Base-by-base conservation (phyloP, 768 basidiomycete genomes). In the Leucocoprinus sp. region DNA sequence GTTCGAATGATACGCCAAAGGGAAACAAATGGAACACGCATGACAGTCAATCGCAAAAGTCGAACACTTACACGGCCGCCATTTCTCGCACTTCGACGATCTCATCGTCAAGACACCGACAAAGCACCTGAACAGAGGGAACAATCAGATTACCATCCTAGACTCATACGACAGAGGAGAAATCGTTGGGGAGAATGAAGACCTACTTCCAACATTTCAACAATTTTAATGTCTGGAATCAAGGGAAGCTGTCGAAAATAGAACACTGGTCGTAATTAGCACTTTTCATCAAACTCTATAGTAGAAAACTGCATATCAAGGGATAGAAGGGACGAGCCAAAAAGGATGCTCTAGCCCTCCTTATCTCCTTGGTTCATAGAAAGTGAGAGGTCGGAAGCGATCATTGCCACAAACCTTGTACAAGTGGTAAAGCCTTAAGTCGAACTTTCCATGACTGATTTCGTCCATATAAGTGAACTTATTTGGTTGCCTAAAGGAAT, bases 181-280 rank as follows among this genome's bases (percentile, higher is more conserved):
- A 8, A 11, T 7, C 14, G 15, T 12, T 8, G 27, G 19, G 5
- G 18, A 33, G 15, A 23, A 8, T 15, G 14, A 18, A 23, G 14
- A 34, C 41, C 33, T 17, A 84, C 88, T 69, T 91, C 89, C 12
- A 93, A 65, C 54, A 93, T 87, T 55, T 84, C 77, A 2, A 84
- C 72, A 7, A 91, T 74, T 62, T 82, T 84, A 22, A 69, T 65
- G 55, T 93, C 89, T 45, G 68, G 74, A 49, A 96, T 78, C 40
- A 89, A 64, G n/a, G 86, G 84, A 7, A 88, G 70, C 59, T 91
- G 85, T 35, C 91, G 80, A 76, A 92, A 93, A 66, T 91, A 91
- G 55, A 88, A 82, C 22, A 91, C 82, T 84, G 40, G 5, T 43
- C 18, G 26, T 18, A 22, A 24, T 48, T 40, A 48, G 46, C 18